Base-by-base conservation (phyloP, 1,284 basidiomycete genomes). In the Macrocystidia cucumis region DNA sequence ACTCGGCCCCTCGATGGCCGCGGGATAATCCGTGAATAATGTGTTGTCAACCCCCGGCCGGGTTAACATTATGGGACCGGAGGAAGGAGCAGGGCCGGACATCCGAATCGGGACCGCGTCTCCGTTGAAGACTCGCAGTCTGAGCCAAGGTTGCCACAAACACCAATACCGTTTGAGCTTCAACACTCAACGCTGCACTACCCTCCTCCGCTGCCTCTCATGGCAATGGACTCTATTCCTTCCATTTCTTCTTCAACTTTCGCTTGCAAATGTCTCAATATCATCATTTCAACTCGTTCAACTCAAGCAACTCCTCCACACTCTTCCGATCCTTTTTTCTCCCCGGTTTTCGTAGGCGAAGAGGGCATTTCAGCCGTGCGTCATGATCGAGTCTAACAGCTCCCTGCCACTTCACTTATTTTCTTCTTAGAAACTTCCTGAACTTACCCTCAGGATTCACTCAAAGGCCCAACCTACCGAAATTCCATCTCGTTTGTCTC, bases 231-330 rank as follows among this genome's bases (percentile, higher is more conserved):
- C 14, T 18, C 11, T 12, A 25, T 42, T 33, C 39, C 37, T 34
- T 35, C 29, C 47, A 42, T 41, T 41, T 27, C 32, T 35, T 36
- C 19, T 35, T 35, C 16, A 30, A 39, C 22, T 43, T 34, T 14
- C 68, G 67, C 55, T 65, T 87, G 83, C 54, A 72, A 63, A 51
- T 87, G 83, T 48, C 69, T 87, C 40, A 87, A 87, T 50, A 64
- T 87, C 29, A 72, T 69, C 41, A 68, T 86, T 41, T 57, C 45
- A 37, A 41, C 52, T 11, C 39, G 41, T 9, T 40, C 48, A 20
- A 39, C 56, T 27, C 40, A 54, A 11, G 36, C 50, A 8, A 35
- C 45, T 16, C 48, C 52, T 23, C 46, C 58, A 38, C 50, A 57
- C 55, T 58, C 60, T 36, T 44, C 59, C 43, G 65, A 74, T 49